phyloP scores from a whole-genome alignment of 192 early-diverging fungal species.

The Coemansia sp. region DNA sequence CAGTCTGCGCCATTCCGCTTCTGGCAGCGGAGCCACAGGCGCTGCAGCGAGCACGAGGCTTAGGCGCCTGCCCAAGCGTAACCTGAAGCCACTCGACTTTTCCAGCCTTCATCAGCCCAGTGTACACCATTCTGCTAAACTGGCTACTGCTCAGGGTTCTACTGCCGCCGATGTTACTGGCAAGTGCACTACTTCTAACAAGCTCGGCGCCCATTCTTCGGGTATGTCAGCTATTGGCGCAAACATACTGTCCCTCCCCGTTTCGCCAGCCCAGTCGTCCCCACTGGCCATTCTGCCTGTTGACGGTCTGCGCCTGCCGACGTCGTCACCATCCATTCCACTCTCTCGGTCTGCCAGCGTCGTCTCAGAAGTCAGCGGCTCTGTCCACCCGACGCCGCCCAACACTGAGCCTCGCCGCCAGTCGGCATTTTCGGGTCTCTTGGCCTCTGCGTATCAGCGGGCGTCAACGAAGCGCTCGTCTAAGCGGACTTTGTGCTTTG shows the following conservation, averaged over 20 bases:
- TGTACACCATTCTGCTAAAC: conserved; percentile 17
- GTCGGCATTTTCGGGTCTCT: conserved; percentile 45
- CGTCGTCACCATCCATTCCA: conserved; percentile 14
- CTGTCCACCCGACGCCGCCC: conserved; percentile 41
- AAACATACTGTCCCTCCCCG: conserved; percentile 39
- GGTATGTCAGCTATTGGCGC: conserved; percentile 7
- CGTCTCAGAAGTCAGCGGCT: background rate
- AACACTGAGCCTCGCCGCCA: conserved; percentile 34
- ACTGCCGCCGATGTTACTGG: conserved; percentile 21
- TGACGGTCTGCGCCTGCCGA: conserved; percentile 10
- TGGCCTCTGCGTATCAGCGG: conserved; percentile 49
- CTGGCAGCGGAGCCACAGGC: conserved; percentile 10
- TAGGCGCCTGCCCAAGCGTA: conserved; percentile 53
- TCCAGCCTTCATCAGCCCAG: conserved; percentile 38
- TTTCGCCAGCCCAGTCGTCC: conserved; percentile 44
- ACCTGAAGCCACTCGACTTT: conserved; percentile 58
- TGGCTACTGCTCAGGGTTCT: conserved; percentile 16
- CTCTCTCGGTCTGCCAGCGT: conserved; percentile 6
- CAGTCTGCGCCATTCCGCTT: conserved; percentile 20
- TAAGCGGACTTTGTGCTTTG: conserved; percentile 41
- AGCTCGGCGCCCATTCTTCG: conserved; percentile 31
- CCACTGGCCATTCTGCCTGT: conserved; percentile 15
- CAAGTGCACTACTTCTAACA: conserved; percentile 30
- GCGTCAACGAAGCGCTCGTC: conserved; percentile 41
- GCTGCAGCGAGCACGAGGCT: conserved; percentile 26